These are phyloP conservation scores for Mycotypha africana DNA, from an alignment of 371 early-diverging fungal species.

Conservation along the genomic window DNA sequence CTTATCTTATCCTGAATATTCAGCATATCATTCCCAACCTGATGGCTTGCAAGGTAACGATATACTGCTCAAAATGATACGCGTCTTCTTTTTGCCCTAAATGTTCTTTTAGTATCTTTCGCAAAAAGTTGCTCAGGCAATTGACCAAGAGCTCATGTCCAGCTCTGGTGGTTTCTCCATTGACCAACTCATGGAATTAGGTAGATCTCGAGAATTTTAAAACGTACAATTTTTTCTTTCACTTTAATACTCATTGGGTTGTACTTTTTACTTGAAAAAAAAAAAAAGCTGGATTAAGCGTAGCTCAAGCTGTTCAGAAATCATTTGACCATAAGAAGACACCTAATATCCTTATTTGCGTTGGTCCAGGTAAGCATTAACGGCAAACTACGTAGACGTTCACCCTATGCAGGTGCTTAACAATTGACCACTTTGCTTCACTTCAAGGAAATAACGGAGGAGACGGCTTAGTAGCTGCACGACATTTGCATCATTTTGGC, in stretches of 20 bases:
- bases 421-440: too few species aligned
- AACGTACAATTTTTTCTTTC: too few species aligned
- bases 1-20: too few species aligned
- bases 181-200: slow-evolving; percentile 86
- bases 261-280: too few species aligned
- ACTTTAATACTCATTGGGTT: too few species aligned
- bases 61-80: background rate
- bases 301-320: slow-evolving; percentile 80
- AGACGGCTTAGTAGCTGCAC: slow-evolving; percentile 88
- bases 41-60: background rate
- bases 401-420: too few species aligned
- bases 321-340: slow-evolving; percentile 50
- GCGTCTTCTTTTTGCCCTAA: background rate
- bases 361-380: slow-evolving; percentile 69
- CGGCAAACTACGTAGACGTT: background rate
- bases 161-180: slow-evolving; percentile 76
- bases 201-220: too few species aligned
- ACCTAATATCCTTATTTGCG: slow-evolving; percentile 65
- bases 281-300: slow-evolving; percentile 79
- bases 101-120: slow-evolving; percentile 54
- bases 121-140: slow-evolving; percentile 72
- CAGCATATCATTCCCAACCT: too few species aligned
- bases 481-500: slow-evolving; percentile 86
- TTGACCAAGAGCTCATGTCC: slow-evolving; percentile 86
- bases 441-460: slow-evolving; percentile 95